Conservation (phyloP, 106 monocot genomes). For the Agapanthus africanus region DNA sequence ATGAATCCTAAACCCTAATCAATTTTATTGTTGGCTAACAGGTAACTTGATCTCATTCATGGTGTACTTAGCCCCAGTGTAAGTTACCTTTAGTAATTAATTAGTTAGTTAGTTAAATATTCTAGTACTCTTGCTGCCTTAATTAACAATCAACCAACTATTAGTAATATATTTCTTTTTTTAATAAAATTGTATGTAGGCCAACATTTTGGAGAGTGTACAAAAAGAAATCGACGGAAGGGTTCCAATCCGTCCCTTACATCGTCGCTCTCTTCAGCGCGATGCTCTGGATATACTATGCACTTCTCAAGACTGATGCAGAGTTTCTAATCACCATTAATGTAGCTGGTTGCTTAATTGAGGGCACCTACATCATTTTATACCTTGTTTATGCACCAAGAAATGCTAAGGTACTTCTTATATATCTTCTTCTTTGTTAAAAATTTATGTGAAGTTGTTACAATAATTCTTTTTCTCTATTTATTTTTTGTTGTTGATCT, state of each 20-base stretch:
- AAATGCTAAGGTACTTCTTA: conserved; percentile 25
- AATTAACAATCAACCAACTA: too few species aligned
- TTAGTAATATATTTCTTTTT: too few species aligned
- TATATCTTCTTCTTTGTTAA: too few species aligned
- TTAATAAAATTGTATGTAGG: too few species aligned
- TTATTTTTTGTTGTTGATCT: too few species aligned
- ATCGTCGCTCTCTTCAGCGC: conserved; percentile 59
- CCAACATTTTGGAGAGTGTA: conserved; percentile 57
- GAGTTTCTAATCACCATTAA: conserved; percentile 43
- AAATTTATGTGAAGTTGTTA: too few species aligned
- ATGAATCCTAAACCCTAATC: background rate
- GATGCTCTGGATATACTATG: conserved; percentile 70
- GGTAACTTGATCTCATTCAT: conserved; percentile 25
- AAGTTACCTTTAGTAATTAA: too few species aligned
- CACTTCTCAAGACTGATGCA: conserved; percentile 28
- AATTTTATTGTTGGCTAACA: conserved; percentile 1
- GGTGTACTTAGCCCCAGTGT: conserved; percentile 18
- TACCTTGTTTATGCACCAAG: conserved; percentile 42
- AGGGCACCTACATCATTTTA: conserved; percentile 29
- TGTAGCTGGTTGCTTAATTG: conserved; percentile 15
- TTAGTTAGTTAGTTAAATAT: too few species aligned
- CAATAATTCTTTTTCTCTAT: too few species aligned
- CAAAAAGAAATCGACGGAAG: conserved; percentile 52
- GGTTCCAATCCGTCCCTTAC: conserved; percentile 62
- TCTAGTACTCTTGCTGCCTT: background rate